Evolutionary conservation across 176 grass and related monocot genomes (phyloP).

Genomic region (Cenchrus purpureus): DNA sequence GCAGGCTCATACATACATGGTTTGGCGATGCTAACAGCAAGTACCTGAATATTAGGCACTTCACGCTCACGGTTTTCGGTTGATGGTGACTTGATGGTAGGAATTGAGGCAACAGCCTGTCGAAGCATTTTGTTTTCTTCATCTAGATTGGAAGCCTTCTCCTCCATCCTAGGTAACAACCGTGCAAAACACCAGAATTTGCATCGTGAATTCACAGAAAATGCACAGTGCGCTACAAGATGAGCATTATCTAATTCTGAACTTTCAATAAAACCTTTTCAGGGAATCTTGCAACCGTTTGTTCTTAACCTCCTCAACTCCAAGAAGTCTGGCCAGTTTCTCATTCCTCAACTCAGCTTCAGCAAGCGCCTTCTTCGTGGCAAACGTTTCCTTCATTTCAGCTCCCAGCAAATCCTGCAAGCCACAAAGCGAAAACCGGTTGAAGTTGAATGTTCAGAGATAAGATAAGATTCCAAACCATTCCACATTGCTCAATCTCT

Average conservation of each 20-base stretch:
- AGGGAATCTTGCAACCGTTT: slow-evolving; percentile 52
- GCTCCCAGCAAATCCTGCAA: slow-evolving; percentile 55
- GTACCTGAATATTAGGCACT: slow-evolving; percentile 37
- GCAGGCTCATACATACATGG: neutral
- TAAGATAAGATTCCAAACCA: neutral
- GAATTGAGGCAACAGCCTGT: slow-evolving; percentile 38
- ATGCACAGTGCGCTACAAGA: neutral
- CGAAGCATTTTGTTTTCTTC: slow-evolving; percentile 65
- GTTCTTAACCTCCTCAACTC: slow-evolving; percentile 55
- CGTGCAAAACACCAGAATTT: neutral
- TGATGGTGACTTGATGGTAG: slow-evolving; percentile 35
- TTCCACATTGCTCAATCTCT: slow-evolving; percentile 25
- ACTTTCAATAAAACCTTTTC: slow-evolving; percentile 36
- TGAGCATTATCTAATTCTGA: neutral
- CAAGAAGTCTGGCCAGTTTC: slow-evolving; percentile 48
- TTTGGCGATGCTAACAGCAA: neutral
- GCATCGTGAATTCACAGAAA: neutral
- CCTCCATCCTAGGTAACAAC: slow-evolving; percentile 52
- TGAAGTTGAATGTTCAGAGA: neutral
- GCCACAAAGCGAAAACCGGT: neutral
- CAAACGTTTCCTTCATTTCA: slow-evolving; percentile 49
- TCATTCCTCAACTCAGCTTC: slow-evolving; percentile 56
- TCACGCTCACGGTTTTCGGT: slow-evolving; percentile 15
- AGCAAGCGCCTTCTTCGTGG: slow-evolving; percentile 37
- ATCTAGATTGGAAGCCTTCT: slow-evolving; percentile 53